Evolutionary conservation across 176 grass and related monocot genomes (phyloP).

Genomic region (Avena atlantica): DNA sequence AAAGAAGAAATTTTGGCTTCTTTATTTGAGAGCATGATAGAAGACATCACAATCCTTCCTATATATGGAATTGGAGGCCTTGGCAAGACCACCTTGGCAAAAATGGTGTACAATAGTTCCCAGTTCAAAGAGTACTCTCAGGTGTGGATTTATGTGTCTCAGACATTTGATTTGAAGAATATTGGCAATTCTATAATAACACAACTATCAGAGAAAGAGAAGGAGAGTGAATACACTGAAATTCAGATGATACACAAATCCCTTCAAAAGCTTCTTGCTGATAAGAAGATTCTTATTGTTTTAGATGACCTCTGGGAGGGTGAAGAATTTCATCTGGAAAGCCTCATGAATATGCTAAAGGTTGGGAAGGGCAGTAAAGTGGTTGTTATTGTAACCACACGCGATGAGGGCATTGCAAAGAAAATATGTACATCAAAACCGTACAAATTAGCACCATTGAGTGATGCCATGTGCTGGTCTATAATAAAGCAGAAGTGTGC

Average conservation of each 20-base stretch:
- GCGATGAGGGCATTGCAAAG: neutral
- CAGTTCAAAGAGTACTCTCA: neutral
- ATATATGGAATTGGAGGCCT: neutral
- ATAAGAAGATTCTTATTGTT: conserved; percentile 6
- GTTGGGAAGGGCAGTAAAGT: neutral
- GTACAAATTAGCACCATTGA: neutral
- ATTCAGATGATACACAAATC: neutral
- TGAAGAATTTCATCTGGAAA: rapidly evolving
- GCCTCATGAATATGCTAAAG: rapidly evolving
- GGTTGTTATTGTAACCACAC: neutral
- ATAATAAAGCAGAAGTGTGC: neutral
- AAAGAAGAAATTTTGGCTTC: neutral
- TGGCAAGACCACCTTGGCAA: neutral
- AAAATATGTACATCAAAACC: neutral
- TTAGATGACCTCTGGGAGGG: conserved; percentile 41
- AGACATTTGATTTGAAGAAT: conserved; percentile 25
- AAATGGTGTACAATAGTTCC: neutral
- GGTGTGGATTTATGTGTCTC: conserved; percentile 47
- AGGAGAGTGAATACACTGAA: neutral
- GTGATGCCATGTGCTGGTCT: neutral
- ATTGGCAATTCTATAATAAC: conserved; percentile 25
- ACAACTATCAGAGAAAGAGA: neutral
- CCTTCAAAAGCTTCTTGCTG: neutral
- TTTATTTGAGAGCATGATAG: neutral
- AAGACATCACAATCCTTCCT: neutral